These are phyloP conservation scores for Kwoniella heveanensis DNA, from an alignment of 768 basidiomycete species.

Conservation along the genomic window DNA sequence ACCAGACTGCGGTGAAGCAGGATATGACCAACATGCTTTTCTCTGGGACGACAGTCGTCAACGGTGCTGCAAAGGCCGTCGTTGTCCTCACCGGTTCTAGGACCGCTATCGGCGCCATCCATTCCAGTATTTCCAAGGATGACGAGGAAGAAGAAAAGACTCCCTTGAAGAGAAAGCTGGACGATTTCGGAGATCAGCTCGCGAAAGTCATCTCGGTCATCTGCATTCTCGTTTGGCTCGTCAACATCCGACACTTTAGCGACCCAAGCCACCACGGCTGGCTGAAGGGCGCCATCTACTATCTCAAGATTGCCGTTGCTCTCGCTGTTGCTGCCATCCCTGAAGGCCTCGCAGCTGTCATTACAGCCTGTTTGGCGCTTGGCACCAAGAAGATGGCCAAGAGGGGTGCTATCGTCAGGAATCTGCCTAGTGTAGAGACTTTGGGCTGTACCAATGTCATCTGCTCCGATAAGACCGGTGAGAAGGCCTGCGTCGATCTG, in stretches of 20 bases:
- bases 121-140: conserved; percentile 84
- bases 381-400: conserved; percentile 99
- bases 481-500: no score
- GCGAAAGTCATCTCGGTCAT: conserved; percentile 98
- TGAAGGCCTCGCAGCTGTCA: conserved; percentile 96
- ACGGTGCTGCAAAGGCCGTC: conserved; percentile 81
- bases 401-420: conserved; percentile 95
- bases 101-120: conserved; percentile 95
- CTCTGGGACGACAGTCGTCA: conserved; percentile 93
- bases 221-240: conserved; percentile 95
- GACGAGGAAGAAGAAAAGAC: conserved; percentile 90
- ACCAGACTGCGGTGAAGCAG: conserved; percentile 85
- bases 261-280: conserved; percentile 89
- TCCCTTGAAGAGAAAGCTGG: conserved; percentile 92
- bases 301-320: conserved; percentile 99
- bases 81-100: conserved; percentile 82
- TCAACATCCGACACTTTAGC: conserved; percentile 94
- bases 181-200: conserved; percentile 96
- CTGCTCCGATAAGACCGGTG: conserved; percentile 96
- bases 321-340: conserved; percentile 99
- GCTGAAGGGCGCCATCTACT: conserved; percentile 93
- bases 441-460: conserved; percentile 98
- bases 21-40: conserved; percentile 98
- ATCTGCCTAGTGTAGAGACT: conserved; percentile 94
- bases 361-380: conserved; percentile 92